phyloP scores from a whole-genome alignment of 176 grass and related monocot genomes.

The Poa annua region DNA sequence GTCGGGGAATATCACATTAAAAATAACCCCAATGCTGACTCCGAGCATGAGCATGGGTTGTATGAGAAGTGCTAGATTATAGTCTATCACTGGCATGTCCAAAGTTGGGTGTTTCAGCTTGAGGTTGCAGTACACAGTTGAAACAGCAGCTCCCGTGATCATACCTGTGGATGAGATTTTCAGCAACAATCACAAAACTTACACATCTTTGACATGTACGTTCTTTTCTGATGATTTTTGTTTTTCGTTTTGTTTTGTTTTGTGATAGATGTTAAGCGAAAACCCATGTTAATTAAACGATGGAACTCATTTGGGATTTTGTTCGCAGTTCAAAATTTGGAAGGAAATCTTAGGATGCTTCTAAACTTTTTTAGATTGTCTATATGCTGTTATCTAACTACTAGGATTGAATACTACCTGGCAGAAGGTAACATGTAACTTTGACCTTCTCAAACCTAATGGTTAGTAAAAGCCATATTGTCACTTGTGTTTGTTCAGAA shows the following conservation, averaged over 20 bases:
- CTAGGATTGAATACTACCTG: neutral
- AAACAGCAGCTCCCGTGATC: constrained; percentile 73
- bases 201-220: neutral
- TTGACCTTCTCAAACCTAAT: neutral
- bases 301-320: neutral
- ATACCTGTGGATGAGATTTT: constrained; percentile 56
- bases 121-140: constrained; percentile 80
- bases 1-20: constrained; percentile 70
- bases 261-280: neutral
- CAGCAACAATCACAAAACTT: neutral
- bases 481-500: no score
- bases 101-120: constrained; percentile 70
- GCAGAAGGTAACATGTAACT: neutral
- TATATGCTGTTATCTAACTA: neutral
- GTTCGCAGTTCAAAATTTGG: neutral
- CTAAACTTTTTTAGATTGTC: neutral
- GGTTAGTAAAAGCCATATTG: neutral
- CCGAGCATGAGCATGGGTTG: constrained; percentile 93
- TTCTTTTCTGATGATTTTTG: neutral
- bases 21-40: constrained; percentile 74
- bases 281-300: neutral
- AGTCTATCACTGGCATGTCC: constrained; percentile 80
- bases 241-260: neutral
- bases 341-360: neutral
- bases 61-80: constrained; percentile 73